Conservation (phyloP, 768 basidiomycete species). For the Tricholoma sp. region DNA sequence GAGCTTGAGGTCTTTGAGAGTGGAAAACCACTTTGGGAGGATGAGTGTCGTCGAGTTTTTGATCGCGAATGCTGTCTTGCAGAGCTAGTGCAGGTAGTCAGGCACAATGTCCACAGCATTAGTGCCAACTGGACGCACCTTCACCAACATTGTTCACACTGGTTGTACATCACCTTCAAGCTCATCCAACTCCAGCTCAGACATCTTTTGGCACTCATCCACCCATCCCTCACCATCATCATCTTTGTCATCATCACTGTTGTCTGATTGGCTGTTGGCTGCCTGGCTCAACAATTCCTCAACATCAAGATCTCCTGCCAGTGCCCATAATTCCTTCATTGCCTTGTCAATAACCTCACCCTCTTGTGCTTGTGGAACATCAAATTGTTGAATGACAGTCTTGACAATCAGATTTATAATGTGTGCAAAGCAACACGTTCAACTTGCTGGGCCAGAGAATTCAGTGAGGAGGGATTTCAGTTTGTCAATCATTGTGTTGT, state of each 20-base stretch:
- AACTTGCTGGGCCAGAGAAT: conserved; percentile 20
- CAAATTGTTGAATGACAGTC: conserved; percentile 26
- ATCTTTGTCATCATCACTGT: conserved; percentile 20
- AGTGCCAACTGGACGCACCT: background rate
- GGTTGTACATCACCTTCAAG: conserved; percentile 13
- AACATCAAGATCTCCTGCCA: background rate
- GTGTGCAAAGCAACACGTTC: conserved; percentile 32
- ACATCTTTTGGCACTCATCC: background rate
- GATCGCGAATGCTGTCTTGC: conserved; percentile 4
- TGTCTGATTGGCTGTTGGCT: background rate
- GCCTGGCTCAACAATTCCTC: conserved; percentile 3
- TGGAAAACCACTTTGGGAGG: conserved; percentile 5
- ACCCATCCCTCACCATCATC: conserved; percentile 6
- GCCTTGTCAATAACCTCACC: background rate
- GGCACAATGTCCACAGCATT: background rate
- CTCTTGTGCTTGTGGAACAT: conserved; percentile 15
- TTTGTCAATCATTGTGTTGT: conserved; percentile 28
- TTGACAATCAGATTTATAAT: conserved; percentile 33
- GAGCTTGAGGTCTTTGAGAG: conserved; percentile 7
- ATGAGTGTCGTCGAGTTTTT: conserved; percentile 8
- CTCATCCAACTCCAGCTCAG: background rate
- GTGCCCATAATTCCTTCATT: background rate
- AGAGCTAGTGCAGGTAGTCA: background rate
- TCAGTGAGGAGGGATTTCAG: conserved; percentile 14
- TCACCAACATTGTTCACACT: conserved; percentile 5